Conservation (phyloP, 805 yeast species). For the Candida coquimbonensis region DNA sequence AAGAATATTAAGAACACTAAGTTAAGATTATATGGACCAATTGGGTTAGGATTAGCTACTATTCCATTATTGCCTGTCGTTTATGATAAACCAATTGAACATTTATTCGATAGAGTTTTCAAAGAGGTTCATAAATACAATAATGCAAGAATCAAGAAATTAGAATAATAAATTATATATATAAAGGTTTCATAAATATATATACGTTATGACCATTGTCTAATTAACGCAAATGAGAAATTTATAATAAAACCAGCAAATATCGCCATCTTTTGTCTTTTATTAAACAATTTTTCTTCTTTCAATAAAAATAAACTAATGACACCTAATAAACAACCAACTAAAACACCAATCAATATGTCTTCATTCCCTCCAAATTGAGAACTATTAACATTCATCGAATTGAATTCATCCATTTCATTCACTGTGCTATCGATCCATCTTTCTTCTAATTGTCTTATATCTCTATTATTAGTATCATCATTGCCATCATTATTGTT, state of each 20-base stretch:
- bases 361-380: slow-evolving; percentile 52
- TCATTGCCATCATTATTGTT: slow-evolving; percentile 20
- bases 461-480: slow-evolving; percentile 36
- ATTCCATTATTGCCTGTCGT: slow-evolving; percentile 74
- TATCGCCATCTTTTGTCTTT: slow-evolving; percentile 60
- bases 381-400: slow-evolving; percentile 32
- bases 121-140: slow-evolving; percentile 22
- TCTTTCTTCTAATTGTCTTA: slow-evolving; percentile 69
- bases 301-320: slow-evolving; percentile 57
- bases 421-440: slow-evolving; percentile 81
- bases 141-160: slow-evolving; percentile 1
- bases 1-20: slow-evolving; percentile 43
- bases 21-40: slow-evolving; percentile 66
- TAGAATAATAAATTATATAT: slow-evolving; percentile 4
- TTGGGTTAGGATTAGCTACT: slow-evolving; percentile 65
- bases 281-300: slow-evolving; percentile 54
- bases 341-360: slow-evolving; percentile 57
- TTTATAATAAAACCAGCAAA: slow-evolving; percentile 67
- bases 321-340: slow-evolving; percentile 75
- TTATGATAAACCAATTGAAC: slow-evolving; percentile 80
- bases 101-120: slow-evolving; percentile 54
- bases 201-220: slow-evolving; percentile 24
- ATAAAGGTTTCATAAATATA: too few relatives aligned
- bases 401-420: slow-evolving; percentile 39
- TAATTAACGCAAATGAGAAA: slow-evolving; percentile 54